These are phyloP conservation scores for Didymellaceae sp. DNA, from an alignment of 2,329 filamentous ascomycete genomes.

Conservation along the genomic window DNA sequence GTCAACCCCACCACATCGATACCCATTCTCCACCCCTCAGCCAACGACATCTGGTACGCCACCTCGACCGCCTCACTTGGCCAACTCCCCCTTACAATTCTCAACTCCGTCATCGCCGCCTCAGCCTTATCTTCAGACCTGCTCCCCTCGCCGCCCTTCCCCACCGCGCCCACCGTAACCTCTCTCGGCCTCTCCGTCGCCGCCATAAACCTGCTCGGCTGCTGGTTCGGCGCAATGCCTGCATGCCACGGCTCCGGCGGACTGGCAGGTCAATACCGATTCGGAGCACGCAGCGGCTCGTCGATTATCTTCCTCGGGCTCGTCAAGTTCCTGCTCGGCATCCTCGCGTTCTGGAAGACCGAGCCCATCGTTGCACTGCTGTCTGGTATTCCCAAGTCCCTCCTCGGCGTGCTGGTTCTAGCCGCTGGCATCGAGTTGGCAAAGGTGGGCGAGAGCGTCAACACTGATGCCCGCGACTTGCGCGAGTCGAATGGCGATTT, in stretches of 20 bases:
- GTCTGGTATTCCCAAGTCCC: slow-evolving; percentile 72
- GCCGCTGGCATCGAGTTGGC: slow-evolving; percentile 88
- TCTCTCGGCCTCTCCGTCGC: slow-evolving; percentile 82
- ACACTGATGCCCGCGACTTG: slow-evolving; percentile 71
- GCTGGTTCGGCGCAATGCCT: slow-evolving; percentile 95
- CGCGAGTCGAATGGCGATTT: slow-evolving; percentile 47
- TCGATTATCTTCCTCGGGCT: slow-evolving; percentile 80
- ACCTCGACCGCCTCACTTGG: slow-evolving; percentile 75
- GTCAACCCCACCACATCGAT: slow-evolving; percentile 57
- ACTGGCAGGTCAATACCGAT: slow-evolving; percentile 87
- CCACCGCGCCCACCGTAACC: slow-evolving; percentile 70
- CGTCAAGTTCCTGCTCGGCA: slow-evolving; percentile 76
- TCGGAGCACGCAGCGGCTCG: slow-evolving; percentile 86
- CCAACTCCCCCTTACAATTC: slow-evolving; percentile 86
- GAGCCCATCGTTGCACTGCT: slow-evolving; percentile 75
- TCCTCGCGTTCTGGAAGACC: slow-evolving; percentile 67
- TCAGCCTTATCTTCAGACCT: slow-evolving; percentile 79
- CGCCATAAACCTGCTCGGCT: slow-evolving; percentile 81
- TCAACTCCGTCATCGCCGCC: slow-evolving; percentile 92
- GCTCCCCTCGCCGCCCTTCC: slow-evolving; percentile 67
- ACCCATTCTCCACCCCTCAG: slow-evolving; percentile 59
- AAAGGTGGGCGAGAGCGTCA: slow-evolving; percentile 82
- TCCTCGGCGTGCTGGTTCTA: slow-evolving; percentile 88
- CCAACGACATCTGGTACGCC: slow-evolving; percentile 58
- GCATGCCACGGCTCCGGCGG: slow-evolving; percentile 93